phyloP scores from a whole-genome alignment of 169 alveolate genomes.

The Haemoproteus tartakovskyi region DNA sequence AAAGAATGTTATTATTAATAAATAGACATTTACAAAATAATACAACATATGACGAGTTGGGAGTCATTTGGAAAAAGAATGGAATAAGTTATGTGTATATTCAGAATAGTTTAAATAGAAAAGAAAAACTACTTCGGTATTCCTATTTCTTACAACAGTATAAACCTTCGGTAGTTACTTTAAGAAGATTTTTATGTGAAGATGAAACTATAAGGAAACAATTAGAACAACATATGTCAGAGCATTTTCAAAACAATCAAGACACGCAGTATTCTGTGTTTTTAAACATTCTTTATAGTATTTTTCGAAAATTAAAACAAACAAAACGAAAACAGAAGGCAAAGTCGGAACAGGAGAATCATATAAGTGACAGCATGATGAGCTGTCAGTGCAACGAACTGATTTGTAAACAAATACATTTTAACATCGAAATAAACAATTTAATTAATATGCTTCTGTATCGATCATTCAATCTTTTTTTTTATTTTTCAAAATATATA shows the following conservation, averaged over 20 bases:
- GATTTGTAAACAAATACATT: conserved; percentile 28
- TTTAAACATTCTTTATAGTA: conserved; percentile 22
- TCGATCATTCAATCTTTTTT: conserved; percentile 60
- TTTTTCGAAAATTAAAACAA: conserved; percentile 3
- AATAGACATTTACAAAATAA: conserved; percentile 39
- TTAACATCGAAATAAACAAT: conserved; percentile 39
- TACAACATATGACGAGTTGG: conserved; percentile 46
- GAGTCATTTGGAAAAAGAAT: conserved; percentile 41
- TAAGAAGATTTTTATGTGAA: conserved; percentile 41
- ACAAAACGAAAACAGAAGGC: too few species aligned
- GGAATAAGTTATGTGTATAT: conserved; percentile 54
- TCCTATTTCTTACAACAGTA: conserved; percentile 52
- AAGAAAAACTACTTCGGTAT: conserved; percentile 53
- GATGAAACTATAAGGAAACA: conserved; percentile 50
- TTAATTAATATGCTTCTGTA: conserved; percentile 48
- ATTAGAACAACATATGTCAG: conserved; percentile 25
- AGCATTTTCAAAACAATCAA: conserved; percentile 7
- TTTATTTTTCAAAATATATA: conserved; percentile 26
- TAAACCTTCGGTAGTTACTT: conserved; percentile 59
- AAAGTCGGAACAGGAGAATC: too few species aligned
- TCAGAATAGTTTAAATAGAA: conserved; percentile 24
- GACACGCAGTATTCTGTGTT: conserved; percentile 8
- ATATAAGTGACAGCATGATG: too few species aligned
- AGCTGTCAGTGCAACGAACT: conserved; percentile 12
- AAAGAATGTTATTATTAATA: conserved; percentile 15